Percentiles rank a stretch among this genome's conserved stretches.
phyloP scores from a whole-genome alignment of 345 rosid genomes.

The Eutrema yunnanense region DNA sequence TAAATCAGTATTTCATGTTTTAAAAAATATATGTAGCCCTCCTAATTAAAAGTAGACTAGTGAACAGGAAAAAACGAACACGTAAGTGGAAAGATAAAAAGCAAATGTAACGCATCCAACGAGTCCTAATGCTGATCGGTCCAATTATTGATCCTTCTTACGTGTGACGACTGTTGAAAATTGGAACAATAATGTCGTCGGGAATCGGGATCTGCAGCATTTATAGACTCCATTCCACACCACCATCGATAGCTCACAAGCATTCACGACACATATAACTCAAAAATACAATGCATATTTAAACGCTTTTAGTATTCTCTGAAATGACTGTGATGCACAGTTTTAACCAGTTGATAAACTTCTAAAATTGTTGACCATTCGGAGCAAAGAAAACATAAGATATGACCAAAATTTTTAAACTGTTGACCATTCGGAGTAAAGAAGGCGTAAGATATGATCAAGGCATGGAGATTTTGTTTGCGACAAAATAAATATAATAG shows the following conservation, averaged over 20 bases:
- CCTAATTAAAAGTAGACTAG: not conserved
- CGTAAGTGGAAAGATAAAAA: not conserved
- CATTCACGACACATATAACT: not conserved
- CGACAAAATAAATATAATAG: too few species aligned
- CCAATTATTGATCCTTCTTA: too few species aligned
- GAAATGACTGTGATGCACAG: not conserved
- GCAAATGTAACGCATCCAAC: not conserved
- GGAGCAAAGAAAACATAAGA: too few species aligned
- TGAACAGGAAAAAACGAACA: not conserved
- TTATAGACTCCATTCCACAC: too few species aligned
- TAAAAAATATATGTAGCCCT: too few species aligned
- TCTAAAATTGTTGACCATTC: too few species aligned
- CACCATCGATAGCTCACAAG: conserved; percentile 11
- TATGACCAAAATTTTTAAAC: too few species aligned
- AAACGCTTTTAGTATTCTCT: not conserved
- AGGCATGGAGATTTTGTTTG: too few species aligned
- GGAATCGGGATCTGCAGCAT: not conserved
- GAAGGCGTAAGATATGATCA: too few species aligned
- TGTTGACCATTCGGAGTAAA: too few species aligned
- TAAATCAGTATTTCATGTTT: too few species aligned
- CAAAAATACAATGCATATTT: not conserved
- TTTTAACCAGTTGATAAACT: too few species aligned
- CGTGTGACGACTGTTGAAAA: not conserved
- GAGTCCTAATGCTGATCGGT: not conserved
- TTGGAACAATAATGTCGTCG: not conserved